Evolutionary conservation across 805 yeast genomes (phyloP).

Genomic region (Priceomyces carsonii): DNA sequence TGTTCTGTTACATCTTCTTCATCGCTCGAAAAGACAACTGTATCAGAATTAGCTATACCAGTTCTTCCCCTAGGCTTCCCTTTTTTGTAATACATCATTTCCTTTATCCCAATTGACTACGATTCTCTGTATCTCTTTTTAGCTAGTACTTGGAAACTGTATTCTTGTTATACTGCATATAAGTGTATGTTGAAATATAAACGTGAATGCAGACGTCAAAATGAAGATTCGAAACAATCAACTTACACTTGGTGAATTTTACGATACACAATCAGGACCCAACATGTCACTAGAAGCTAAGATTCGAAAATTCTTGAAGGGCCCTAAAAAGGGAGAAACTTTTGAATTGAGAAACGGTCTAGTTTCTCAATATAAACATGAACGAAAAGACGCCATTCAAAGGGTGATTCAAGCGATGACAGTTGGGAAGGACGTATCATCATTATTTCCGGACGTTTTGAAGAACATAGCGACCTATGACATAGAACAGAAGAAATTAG

Average conservation of each 20-base stretch:
- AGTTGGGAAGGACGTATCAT: constrained; percentile 92
- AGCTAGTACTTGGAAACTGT: too few relatives aligned
- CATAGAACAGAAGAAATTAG: constrained; percentile 93
- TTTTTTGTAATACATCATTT: too few relatives aligned
- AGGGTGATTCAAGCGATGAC: constrained; percentile 98
- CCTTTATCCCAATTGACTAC: too few relatives aligned
- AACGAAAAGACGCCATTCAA: constrained; percentile 95
- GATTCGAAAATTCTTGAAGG: constrained; percentile 42
- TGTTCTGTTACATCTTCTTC: constrained; percentile 10
- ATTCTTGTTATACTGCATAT: too few relatives aligned
- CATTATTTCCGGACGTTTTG: constrained; percentile 91
- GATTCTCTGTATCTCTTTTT: too few relatives aligned
- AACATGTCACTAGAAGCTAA: constrained; percentile 44
- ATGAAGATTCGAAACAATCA: too few relatives aligned
- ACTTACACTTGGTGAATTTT: too few relatives aligned
- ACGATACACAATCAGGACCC: constrained; percentile 6
- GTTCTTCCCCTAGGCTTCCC: constrained; percentile 2
- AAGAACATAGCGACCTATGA: constrained; percentile 97
- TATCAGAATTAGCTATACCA: constrained; percentile 3
- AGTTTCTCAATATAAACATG: constrained; percentile 92
- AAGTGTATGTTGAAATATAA: too few relatives aligned
- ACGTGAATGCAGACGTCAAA: too few relatives aligned
- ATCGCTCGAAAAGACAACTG: constrained; percentile 14
- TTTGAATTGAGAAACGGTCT: constrained; percentile 86
- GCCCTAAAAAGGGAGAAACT: constrained; percentile 69